Conservation (phyloP, 2,329 filamentous ascomycete genomes). For the Claviceps arundinis region DNA sequence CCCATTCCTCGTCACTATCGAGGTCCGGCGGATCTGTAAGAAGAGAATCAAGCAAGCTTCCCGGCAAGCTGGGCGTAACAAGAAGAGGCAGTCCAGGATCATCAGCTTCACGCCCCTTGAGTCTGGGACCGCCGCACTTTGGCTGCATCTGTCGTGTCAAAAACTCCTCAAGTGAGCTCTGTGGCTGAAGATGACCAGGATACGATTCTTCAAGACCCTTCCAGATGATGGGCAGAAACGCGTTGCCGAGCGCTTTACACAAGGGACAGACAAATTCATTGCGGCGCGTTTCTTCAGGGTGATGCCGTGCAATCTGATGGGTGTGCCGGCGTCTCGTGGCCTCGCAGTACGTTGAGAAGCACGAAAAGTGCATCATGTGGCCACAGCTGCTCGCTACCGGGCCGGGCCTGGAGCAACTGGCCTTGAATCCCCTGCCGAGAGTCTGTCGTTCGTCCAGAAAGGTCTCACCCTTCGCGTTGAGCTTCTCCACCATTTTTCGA, state of each 20-base stretch:
- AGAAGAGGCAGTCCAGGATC: constrained; percentile 17
- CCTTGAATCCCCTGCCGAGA: constrained; percentile 79
- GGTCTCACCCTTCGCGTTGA: constrained; percentile 57
- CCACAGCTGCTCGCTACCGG: constrained; percentile 86
- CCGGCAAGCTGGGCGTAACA: constrained; percentile 23
- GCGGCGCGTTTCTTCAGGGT: constrained; percentile 65
- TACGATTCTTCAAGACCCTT: constrained; percentile 80
- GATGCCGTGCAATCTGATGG: constrained; percentile 87
- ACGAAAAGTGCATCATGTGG: constrained; percentile 96
- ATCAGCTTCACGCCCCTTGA: constrained; percentile 22
- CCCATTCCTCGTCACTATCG: constrained; percentile 14
- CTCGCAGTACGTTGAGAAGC: constrained; percentile 83
- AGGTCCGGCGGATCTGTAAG: constrained; percentile 22
- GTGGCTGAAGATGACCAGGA: constrained; percentile 53
- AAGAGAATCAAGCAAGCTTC: constrained; percentile 22
- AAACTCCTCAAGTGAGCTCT: constrained; percentile 53
- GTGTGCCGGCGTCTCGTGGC: constrained; percentile 73
- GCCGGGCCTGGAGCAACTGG: constrained; percentile 51
- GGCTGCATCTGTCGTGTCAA: constrained; percentile 44
- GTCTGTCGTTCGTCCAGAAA: constrained; percentile 65
- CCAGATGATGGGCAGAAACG: constrained; percentile 92
- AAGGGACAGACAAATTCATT: constrained; percentile 94
- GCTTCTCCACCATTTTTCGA: constrained; percentile 59
- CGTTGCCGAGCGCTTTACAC: constrained; percentile 91
- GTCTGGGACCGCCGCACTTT: constrained; percentile 27